phyloP scores from a whole-genome alignment of 306 rosid genomes.

The Casuarina cunninghamiana region DNA sequence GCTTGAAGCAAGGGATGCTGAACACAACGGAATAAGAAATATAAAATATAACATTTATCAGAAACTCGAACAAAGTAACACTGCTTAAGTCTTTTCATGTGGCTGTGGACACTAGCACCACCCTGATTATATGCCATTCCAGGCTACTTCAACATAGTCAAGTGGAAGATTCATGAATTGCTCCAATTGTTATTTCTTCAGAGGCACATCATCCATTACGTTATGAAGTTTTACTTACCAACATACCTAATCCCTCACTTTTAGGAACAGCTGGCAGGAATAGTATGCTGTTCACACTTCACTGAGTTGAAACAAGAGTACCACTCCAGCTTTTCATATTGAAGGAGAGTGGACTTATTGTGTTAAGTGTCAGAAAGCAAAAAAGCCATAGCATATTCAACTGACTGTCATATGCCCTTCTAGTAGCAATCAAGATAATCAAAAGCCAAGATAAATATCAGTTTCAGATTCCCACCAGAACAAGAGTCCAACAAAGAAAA shows the following conservation, averaged over 20 bases:
- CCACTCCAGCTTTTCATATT: not conserved
- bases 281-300: slow-evolving; percentile 3
- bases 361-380: not conserved
- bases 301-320: not conserved
- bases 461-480: not conserved
- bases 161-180: too few species aligned
- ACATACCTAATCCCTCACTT: not conserved
- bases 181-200: not conserved
- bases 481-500: not conserved
- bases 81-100: not conserved
- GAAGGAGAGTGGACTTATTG: not conserved
- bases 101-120: not conserved
- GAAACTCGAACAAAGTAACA: not conserved
- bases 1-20: slow-evolving; percentile 93
- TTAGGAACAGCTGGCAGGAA: not conserved
- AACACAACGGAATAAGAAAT: slow-evolving; percentile 28
- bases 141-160: slow-evolving; percentile 1
- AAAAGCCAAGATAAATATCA: not conserved
- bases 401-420: not conserved
- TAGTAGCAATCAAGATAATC: not conserved
- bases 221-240: not conserved
- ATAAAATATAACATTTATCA: not conserved
- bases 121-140: not conserved
- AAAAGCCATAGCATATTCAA: not conserved
- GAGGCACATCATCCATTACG: not conserved